Base-by-base conservation (phyloP, 2,329 filamentous ascomycete genomes). In the Nigrospora osmanthi region DNA sequence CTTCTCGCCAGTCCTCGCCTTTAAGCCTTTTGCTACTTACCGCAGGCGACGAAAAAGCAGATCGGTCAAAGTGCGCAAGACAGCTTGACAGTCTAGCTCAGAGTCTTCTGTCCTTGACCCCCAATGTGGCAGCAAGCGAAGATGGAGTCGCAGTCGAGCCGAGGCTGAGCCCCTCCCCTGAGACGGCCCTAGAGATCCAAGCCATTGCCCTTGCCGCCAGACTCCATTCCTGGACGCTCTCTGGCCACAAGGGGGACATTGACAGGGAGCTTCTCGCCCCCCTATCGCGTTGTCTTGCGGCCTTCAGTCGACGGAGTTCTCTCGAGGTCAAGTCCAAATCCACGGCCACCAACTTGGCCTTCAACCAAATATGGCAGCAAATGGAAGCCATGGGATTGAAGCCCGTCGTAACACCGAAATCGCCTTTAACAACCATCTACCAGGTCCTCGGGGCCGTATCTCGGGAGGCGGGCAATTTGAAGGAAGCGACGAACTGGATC, bases 71-170 rank as follows among this genome's bases (percentile, higher is more conserved):
- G 57, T 69, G 73, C 15, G 71, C 78, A 11, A 79, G 78, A 3
- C 83, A 88, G 49, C 65, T 90, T 15, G 83, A 88, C 41, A 73
- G 71, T 0, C 58, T 89, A 2, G 80, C 83, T 0, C 81, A 86
- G 52, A 71, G 72, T 3, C 65, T 89, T 0, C 66, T 89, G 1
- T 76, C 80, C 1, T 63, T 89, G 1, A 77, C 81, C 28, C 85
- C 86, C 1, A 84, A 78, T 54, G 69, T 85, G n/a, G 80, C 83
- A 2, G 68, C 69, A 40, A 74, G 78, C 11, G 78, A 83, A 35
- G 86, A 90, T 54, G 62, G 61, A 4, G 52, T 70, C 1, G 80
- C 80, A 0, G 56, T 64, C 4, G 76, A 83, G 47, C 62, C 70
- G 10, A 70, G 73, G 23, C 60, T 80, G 9, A 78, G 73, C 48